phyloP scores from a whole-genome alignment of 257 asterid genomes.

The Nemophila menziesii region DNA sequence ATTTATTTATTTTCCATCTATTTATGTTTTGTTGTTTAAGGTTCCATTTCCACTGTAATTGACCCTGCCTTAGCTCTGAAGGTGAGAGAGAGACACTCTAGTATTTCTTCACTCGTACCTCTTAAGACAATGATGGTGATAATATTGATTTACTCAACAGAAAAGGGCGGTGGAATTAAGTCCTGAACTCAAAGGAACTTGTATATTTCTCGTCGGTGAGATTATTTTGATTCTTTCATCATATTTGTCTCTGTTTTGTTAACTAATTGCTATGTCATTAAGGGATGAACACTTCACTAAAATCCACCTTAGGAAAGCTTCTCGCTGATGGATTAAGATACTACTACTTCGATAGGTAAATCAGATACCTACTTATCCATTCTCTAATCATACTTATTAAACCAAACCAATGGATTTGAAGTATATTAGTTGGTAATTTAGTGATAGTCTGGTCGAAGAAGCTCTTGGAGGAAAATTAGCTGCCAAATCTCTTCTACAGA shows the following conservation, averaged over 20 bases:
- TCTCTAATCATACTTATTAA: no score
- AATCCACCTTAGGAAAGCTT: constrained; percentile 50
- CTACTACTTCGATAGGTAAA: constrained; percentile 75
- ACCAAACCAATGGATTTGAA: no score
- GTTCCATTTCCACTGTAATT: constrained; percentile 23
- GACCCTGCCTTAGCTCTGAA: constrained; percentile 41
- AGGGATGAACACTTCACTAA: constrained; percentile 70
- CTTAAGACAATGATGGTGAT: background rate
- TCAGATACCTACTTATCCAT: background rate
- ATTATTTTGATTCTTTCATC: background rate
- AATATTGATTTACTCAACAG: constrained; percentile 22
- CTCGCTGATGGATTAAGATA: constrained; percentile 78
- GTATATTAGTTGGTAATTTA: constrained; percentile 7
- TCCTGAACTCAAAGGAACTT: constrained; percentile 70
- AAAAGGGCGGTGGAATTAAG: constrained; percentile 54
- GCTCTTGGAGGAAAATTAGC: constrained; percentile 69
- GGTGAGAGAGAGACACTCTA: no score
- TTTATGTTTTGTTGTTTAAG: constrained; percentile 8
- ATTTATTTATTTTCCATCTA: constrained; percentile 7
- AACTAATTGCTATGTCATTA: constrained; percentile 5
- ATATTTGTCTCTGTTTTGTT: background rate
- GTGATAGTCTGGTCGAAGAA: constrained; percentile 76
- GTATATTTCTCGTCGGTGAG: constrained; percentile 73
- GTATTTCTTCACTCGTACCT: constrained; percentile 6
- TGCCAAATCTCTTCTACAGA: constrained; percentile 37